phyloP scores from a whole-genome alignment of 768 basidiomycete genomes.

The Pulveroboletus sp. region DNA sequence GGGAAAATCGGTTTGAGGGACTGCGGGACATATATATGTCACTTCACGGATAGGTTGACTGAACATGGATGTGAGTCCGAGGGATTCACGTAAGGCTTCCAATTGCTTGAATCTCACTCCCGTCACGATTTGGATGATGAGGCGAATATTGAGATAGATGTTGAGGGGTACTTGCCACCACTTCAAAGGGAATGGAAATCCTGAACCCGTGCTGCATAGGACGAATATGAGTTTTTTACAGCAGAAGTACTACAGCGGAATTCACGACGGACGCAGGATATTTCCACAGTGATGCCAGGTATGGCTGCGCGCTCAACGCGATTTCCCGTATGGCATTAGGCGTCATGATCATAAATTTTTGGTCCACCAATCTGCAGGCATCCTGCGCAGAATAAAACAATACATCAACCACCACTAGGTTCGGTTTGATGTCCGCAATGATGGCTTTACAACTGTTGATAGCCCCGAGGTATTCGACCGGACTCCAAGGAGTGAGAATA shows the following conservation, averaged over 20 bases:
- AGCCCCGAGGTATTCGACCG: slow-evolving; percentile 3
- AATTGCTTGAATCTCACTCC: neutral
- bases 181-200: slow-evolving; percentile 9
- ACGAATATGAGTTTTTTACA: too few relatives aligned
- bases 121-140: neutral
- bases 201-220: too few relatives aligned
- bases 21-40: slow-evolving; percentile 1
- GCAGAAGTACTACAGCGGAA: too few relatives aligned
- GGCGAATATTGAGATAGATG: slow-evolving; percentile 4
- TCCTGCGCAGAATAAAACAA: slow-evolving; percentile 2
- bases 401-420: neutral
- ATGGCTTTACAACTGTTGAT: neutral
- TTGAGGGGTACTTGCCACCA: slow-evolving; percentile 15
- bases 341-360: slow-evolving; percentile 2
- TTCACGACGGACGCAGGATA: slow-evolving; percentile 1
- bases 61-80: neutral
- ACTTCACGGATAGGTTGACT: neutral
- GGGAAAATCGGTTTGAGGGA: slow-evolving; percentile 1
- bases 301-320: neutral
- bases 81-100: neutral
- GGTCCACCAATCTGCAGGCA: slow-evolving; percentile 2
- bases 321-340: neutral
- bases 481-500: neutral
- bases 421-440: neutral
- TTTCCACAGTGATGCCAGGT: slow-evolving; percentile 3